Evolutionary conservation across 2,329 filamentous ascomycete species (phyloP).

Genomic region (Paecilomyces fulvus): DNA sequence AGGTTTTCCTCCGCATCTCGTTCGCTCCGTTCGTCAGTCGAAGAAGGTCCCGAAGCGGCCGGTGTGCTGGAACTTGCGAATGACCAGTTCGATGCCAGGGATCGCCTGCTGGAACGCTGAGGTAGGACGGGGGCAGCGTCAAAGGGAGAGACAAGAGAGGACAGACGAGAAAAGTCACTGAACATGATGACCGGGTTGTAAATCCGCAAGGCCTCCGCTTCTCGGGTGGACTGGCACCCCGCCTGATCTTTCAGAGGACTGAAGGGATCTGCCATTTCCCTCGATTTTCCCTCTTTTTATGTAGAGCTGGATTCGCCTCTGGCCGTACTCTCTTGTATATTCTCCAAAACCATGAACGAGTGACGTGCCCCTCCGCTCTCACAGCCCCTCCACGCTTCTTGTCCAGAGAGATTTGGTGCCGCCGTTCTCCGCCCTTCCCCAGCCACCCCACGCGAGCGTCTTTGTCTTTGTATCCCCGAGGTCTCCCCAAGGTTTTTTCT

Average conservation of each 20-base stretch:
- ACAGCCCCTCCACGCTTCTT: slow-evolving; percentile 1
- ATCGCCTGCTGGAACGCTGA: neutral
- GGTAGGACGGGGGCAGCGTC: neutral
- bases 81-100: neutral
- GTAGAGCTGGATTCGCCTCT: neutral
- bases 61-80: neutral
- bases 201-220: neutral
- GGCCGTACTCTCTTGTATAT: neutral
- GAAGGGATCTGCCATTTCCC: neutral
- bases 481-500: neutral
- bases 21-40: neutral
- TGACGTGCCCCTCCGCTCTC: slow-evolving; percentile 2
- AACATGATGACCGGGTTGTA: neutral
- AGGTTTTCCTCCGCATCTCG: neutral
- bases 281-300: neutral
- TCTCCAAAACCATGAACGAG: neutral
- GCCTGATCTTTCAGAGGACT: neutral
- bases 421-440: neutral
- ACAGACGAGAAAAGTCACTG: neutral
- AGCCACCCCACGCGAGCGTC: neutral
- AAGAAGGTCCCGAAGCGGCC: neutral
- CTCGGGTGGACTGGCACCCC: neutral
- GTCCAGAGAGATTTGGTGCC: neutral
- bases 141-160: neutral
- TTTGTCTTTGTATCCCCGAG: neutral